Percentiles rank a stretch among this genome's conserved stretches.
phyloP scores from a whole-genome alignment of 495 filamentous ascomycete genomes.

The Aspergillus taichungensis region DNA sequence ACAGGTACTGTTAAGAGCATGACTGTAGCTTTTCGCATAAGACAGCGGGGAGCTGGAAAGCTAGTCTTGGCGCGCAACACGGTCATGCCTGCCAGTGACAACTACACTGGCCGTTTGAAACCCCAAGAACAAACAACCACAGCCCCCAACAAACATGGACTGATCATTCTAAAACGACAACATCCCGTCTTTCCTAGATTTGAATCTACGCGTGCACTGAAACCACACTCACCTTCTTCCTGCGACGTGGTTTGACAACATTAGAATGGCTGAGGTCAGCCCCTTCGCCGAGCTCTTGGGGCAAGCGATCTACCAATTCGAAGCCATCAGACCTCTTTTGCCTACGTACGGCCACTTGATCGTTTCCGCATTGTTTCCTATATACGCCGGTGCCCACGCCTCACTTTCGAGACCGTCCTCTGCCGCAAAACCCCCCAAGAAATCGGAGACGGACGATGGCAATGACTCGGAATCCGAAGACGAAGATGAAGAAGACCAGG shows the following conservation, averaged over 20 bases:
- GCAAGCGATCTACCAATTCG: constrained; percentile 41
- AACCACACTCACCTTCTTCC: not conserved
- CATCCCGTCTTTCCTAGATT: not conserved
- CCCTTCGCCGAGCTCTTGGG: constrained; percentile 40
- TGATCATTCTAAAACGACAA: constrained; percentile 5
- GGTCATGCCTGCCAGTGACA: not conserved
- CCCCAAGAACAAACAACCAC: constrained; percentile 4
- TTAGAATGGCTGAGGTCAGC: constrained; percentile 35
- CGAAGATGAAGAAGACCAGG: constrained; percentile 42
- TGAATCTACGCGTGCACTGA: not conserved
- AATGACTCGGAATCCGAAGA: constrained; percentile 49
- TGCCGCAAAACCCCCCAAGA: constrained; percentile 54
- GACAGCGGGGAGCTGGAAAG: constrained; percentile 5
- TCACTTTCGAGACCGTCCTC: constrained; percentile 71
- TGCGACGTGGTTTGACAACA: not conserved
- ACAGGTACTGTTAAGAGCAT: too few relatives aligned
- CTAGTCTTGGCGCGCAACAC: constrained; percentile 17
- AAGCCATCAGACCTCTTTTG: constrained; percentile 43
- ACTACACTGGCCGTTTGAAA: not conserved
- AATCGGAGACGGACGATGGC: constrained; percentile 29
- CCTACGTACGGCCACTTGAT: constrained; percentile 61
- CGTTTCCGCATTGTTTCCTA: constrained; percentile 59
- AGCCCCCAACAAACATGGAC: constrained; percentile 6
- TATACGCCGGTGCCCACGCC: constrained; percentile 62
- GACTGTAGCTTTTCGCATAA: not conserved